Conservation (phyloP, 2,329 filamentous ascomycete species). For the Talaromyces marneffei region DNA sequence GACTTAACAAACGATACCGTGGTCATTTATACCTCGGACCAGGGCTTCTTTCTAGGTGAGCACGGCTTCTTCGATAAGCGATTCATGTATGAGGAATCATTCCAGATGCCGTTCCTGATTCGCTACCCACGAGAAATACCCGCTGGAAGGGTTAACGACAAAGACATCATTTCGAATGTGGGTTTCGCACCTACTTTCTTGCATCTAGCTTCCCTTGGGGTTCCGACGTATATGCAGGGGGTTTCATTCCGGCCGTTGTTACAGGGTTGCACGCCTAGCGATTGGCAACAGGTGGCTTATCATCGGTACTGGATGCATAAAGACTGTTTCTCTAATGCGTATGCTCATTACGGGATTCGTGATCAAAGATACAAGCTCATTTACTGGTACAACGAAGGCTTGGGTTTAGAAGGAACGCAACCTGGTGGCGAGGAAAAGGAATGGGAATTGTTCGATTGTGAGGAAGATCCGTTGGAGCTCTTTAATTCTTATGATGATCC, state of each 20-base stretch:
- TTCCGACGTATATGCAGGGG: conserved; percentile 51
- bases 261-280: conserved; percentile 31
- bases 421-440: conserved; percentile 41
- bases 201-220: conserved; percentile 38
- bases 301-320: conserved; percentile 55
- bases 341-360: conserved; percentile 50
- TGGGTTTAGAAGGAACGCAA: conserved; percentile 43
- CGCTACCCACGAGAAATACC: conserved; percentile 42
- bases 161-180: conserved; percentile 51
- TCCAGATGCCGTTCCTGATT: conserved; percentile 53
- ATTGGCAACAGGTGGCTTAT: conserved; percentile 50
- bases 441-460: conserved; percentile 52
- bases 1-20: conserved; percentile 43
- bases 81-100: conserved; percentile 54
- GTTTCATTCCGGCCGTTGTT: conserved; percentile 39
- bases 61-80: conserved; percentile 56
- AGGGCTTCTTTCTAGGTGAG: conserved; percentile 53
- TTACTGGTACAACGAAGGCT: conserved; percentile 51
- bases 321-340: conserved; percentile 44
- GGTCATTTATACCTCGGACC: conserved; percentile 51
- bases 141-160: conserved; percentile 35
- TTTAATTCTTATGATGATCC: conserved; percentile 44
- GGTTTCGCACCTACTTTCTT: conserved; percentile 51
- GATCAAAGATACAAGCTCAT: conserved; percentile 52
- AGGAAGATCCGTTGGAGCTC: conserved; percentile 46